Evolutionary conservation across 805 yeast genomes (phyloP).

Genomic region (Komagataella phaffii): DNA sequence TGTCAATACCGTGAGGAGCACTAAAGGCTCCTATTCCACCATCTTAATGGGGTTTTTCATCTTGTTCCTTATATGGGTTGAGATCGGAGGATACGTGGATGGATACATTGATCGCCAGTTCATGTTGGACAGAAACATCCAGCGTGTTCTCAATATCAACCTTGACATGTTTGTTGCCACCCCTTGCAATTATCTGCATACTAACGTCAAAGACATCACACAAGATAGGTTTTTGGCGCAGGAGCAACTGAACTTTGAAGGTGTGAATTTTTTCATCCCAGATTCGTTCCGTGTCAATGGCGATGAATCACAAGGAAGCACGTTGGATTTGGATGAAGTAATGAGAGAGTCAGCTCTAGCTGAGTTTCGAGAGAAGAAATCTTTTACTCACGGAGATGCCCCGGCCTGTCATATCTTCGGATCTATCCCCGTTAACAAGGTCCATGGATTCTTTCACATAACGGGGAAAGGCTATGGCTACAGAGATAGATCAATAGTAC

Average conservation of each 20-base stretch:
- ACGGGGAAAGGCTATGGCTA: conserved; percentile 67
- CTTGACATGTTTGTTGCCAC: conserved; percentile 69
- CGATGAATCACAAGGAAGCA: conserved; percentile 12
- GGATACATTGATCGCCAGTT: conserved; percentile 73
- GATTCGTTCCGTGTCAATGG: conserved; percentile 28
- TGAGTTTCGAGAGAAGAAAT: conserved; percentile 35
- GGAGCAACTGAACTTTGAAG: conserved; percentile 63
- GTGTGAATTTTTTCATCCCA: conserved; percentile 45
- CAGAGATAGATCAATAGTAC: conserved; percentile 31
- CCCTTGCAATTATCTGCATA: conserved; percentile 69
- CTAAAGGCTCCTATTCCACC: conserved; percentile 68
- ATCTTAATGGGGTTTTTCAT: conserved; percentile 47
- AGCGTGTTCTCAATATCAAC: conserved; percentile 52
- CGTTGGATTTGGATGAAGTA: conserved; percentile 57
- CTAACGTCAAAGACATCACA: conserved; percentile 68
- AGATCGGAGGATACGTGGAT: conserved; percentile 73
- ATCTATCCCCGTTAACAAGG: conserved; percentile 70
- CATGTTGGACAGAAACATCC: conserved; percentile 49
- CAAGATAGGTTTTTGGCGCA: conserved; percentile 68
- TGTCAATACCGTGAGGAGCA: conserved; percentile 59
- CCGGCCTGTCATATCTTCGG: conserved; percentile 88
- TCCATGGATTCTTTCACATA: conserved; percentile 74
- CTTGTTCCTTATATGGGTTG: conserved; percentile 66
- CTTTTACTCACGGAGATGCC: conserved; percentile 32
- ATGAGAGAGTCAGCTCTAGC: conserved; percentile 56